Evolutionary conservation across 768 basidiomycete genomes (phyloP).

Genomic region (Guyanaporus albipodus): DNA sequence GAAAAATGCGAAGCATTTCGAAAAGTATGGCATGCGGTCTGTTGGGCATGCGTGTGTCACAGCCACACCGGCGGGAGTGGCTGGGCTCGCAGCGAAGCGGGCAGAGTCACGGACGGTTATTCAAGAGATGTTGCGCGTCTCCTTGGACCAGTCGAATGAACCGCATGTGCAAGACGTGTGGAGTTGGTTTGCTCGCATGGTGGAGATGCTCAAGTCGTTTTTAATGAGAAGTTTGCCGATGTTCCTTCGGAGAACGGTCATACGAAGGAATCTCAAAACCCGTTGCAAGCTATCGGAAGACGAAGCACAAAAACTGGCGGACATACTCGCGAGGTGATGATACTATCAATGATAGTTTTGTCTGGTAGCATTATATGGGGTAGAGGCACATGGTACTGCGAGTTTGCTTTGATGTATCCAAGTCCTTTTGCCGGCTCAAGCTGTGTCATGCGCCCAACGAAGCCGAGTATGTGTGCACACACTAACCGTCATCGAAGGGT

Average conservation of each 20-base stretch:
- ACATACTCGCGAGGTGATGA: not conserved
- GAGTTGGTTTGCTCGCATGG: not conserved
- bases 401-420: too few relatives aligned
- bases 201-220: not conserved
- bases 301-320: not conserved
- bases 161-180: constrained; percentile 2
- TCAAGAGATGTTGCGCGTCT: not conserved
- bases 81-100: not conserved
- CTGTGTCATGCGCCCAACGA: too few relatives aligned
- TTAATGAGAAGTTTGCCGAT: not conserved
- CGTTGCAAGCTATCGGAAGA: not conserved
- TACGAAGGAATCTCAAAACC: not conserved
- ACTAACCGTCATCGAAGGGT: constrained; percentile 1
- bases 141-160: not conserved
- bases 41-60: constrained; percentile 12
- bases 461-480: not conserved
- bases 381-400: too few relatives aligned
- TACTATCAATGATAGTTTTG: too few relatives aligned
- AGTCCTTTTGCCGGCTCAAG: too few relatives aligned
- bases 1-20: not conserved
- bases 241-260: not conserved
- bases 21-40: not conserved
- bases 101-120: not conserved
- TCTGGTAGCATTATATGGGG: too few relatives aligned
- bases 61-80: not conserved